A percentile compares a stretch with the other conserved stretches of the same genome.
These are phyloP conservation scores for Sporisorium graminicola DNA, from an alignment of 1,284 basidiomycete species.

Conservation along the genomic window DNA sequence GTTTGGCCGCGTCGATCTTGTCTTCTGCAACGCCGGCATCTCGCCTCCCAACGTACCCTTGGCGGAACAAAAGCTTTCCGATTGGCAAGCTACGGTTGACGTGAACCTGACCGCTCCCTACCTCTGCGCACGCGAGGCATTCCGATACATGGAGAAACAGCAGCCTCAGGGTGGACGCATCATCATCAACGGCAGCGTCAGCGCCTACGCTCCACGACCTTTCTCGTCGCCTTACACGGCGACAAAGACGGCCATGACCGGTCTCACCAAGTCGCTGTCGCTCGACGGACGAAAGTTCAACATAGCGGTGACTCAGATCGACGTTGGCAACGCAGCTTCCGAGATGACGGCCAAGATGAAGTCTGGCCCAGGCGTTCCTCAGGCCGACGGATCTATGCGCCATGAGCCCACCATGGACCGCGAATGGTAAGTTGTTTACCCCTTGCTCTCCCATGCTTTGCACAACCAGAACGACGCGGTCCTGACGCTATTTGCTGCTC, in stretches of 20 bases:
- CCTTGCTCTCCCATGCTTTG: not conserved
- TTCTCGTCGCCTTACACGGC: constrained; percentile 49
- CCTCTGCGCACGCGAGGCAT: constrained; percentile 58
- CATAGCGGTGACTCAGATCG: constrained; percentile 60
- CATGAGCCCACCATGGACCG: constrained; percentile 56
- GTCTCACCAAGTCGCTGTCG: constrained; percentile 54
- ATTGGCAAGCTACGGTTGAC: constrained; percentile 58
- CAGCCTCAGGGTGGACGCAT: constrained; percentile 55
- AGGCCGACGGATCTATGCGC: constrained; percentile 52
- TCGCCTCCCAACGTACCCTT: constrained; percentile 53
- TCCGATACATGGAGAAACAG: constrained; percentile 58
- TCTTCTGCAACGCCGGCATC: constrained; percentile 61
- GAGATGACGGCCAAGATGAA: constrained; percentile 58
- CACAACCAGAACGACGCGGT: not conserved
- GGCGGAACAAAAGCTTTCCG: constrained; percentile 45
- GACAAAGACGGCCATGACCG: constrained; percentile 60
- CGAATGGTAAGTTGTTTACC: constrained; percentile 28
- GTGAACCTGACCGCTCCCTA: constrained; percentile 58
- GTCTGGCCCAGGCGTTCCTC: constrained; percentile 47
- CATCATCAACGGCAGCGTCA: constrained; percentile 61
- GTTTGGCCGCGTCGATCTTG: constrained; percentile 54
- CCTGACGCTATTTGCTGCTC: not conserved
- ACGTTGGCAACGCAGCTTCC: constrained; percentile 59
- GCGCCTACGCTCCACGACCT: constrained; percentile 53
- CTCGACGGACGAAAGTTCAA: constrained; percentile 55